phyloP scores from a whole-genome alignment of 495 filamentous ascomycete species.

The Cercophora newfieldiana region DNA sequence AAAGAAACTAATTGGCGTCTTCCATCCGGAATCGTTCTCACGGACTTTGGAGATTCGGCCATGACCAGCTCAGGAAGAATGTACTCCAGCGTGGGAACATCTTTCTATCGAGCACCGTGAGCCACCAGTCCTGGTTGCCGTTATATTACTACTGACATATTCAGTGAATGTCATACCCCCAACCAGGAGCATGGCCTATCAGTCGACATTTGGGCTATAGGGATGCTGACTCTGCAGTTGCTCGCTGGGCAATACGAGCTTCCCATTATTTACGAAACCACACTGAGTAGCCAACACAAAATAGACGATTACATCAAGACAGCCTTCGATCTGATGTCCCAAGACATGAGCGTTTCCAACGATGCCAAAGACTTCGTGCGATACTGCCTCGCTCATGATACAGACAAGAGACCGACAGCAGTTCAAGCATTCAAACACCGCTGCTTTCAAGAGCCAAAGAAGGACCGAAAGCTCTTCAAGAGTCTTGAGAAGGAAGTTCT shows the following conservation, averaged over 20 bases:
- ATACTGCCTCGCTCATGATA: constrained; percentile 73
- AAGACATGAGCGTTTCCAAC: constrained; percentile 71
- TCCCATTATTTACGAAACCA: constrained; percentile 3
- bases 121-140: constrained; percentile 25
- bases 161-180: constrained; percentile 27
- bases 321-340: constrained; percentile 58
- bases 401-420: constrained; percentile 68
- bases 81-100: constrained; percentile 64
- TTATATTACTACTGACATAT: neutral
- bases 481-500: constrained; percentile 16
- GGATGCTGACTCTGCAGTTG: constrained; percentile 30
- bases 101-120: constrained; percentile 71
- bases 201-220: constrained; percentile 54
- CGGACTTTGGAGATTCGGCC: constrained; percentile 71
- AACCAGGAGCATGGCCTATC: constrained; percentile 28
- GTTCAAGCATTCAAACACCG: constrained; percentile 72
- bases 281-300: constrained; percentile 18
- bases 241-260: constrained; percentile 23
- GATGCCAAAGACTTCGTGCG: constrained; percentile 72
- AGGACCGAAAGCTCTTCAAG: constrained; percentile 57
- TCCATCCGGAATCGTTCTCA: constrained; percentile 68
- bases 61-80: constrained; percentile 50
- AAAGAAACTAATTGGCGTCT: too few species aligned
- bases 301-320: constrained; percentile 18
- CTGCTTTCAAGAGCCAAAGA: constrained; percentile 44